Evolutionary conservation across 169 alveolate genomes (phyloP).

Genomic region (Babesia microti): DNA sequence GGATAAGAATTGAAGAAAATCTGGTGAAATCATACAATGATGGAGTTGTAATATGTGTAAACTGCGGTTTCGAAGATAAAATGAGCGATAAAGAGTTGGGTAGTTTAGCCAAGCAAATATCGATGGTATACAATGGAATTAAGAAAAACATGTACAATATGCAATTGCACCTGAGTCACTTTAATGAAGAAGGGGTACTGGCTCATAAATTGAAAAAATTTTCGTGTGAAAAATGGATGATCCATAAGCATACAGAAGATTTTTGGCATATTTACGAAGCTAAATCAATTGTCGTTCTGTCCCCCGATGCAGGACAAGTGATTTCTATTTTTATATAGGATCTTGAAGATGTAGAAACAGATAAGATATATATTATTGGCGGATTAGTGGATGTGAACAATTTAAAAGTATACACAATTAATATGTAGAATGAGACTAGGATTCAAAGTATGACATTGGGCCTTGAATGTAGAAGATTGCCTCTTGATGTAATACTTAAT

Average conservation of each 20-base stretch:
- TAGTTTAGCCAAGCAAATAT: constrained; percentile 38
- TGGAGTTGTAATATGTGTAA: constrained; percentile 39
- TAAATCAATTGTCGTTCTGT: constrained; percentile 19
- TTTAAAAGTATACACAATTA: constrained; percentile 5
- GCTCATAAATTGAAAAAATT: constrained; percentile 12
- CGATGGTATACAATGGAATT: constrained; percentile 18
- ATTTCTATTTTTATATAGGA: not conserved
- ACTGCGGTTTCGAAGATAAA: constrained; percentile 20
- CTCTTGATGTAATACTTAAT: constrained; percentile 16
- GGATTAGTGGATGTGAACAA: constrained; percentile 41
- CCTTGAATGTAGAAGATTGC: constrained; percentile 12
- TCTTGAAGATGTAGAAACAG: constrained; percentile 19
- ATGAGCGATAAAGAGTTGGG: constrained; percentile 37
- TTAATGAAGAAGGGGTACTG: constrained; percentile 4
- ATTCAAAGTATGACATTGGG: constrained; percentile 20
- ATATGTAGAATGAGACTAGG: constrained; percentile 7
- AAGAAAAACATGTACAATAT: constrained; percentile 17
- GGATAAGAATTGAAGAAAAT: constrained; percentile 1
- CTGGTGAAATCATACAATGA: constrained; percentile 18
- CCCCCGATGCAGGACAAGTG: constrained; percentile 42
- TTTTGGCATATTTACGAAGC: constrained; percentile 35
- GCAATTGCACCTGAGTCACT: too few species aligned
- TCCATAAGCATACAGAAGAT: constrained; percentile 13
- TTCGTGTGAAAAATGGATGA: constrained; percentile 34
- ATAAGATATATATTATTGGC: constrained; percentile 36